Evolutionary conservation across 2,329 filamentous ascomycete genomes (phyloP).

Genomic region (Aspergillus sp.): DNA sequence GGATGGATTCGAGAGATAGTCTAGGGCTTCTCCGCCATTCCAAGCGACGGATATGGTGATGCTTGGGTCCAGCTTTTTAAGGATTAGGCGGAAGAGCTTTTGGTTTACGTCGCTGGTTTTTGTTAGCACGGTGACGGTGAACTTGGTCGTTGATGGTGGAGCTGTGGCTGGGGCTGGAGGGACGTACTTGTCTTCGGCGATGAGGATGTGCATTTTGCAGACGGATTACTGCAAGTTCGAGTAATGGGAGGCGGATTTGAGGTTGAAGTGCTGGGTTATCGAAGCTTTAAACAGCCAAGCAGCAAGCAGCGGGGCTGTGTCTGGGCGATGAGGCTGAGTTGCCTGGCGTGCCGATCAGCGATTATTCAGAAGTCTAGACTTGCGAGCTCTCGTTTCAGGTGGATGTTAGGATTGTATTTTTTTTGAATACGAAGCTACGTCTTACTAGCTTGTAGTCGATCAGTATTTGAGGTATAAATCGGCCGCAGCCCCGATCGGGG

Average conservation of each 20-base stretch:
- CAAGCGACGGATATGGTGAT: neutral
- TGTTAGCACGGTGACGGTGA: neutral
- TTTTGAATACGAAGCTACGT: too few species aligned
- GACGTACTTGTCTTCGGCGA: conserved; percentile 10
- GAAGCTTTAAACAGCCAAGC: too few species aligned
- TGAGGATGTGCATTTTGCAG: conserved; percentile 5
- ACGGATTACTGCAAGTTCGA: neutral
- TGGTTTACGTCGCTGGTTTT: neutral
- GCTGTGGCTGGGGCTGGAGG: neutral
- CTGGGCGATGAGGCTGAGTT: too few species aligned
- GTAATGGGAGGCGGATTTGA: neutral
- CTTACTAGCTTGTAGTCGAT: too few species aligned
- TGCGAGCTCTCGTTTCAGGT: too few species aligned
- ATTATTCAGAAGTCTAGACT: too few species aligned
- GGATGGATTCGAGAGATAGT: neutral
- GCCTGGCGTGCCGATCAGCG: too few species aligned
- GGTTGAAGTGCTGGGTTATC: neutral
- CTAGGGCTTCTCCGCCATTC: conserved; percentile 3
- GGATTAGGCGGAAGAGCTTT: neutral
- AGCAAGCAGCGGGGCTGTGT: too few species aligned
- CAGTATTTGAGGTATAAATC: too few species aligned
- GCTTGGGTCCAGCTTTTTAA: neutral
- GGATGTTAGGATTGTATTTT: too few species aligned
- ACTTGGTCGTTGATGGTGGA: neutral
- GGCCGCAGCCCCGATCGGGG: too few species aligned